Conservation (phyloP, 2,329 filamentous ascomycete genomes). For the Cladosporium sp. region DNA sequence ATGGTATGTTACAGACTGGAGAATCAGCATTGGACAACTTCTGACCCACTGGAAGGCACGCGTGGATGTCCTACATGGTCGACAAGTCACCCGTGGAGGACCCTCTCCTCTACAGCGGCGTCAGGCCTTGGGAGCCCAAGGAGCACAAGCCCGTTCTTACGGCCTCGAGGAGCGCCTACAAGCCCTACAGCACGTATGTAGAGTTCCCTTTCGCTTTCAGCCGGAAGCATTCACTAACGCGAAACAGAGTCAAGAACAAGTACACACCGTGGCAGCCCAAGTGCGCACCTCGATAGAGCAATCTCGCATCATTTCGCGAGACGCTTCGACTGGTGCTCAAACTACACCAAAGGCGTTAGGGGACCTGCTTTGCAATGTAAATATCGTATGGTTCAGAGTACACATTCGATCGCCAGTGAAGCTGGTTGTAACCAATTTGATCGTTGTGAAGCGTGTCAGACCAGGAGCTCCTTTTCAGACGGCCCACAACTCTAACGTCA, state of each 20-base stretch:
- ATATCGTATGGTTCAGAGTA: conserved; percentile 18
- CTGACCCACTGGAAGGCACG: conserved; percentile 62
- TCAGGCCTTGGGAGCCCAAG: conserved; percentile 73
- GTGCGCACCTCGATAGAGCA: conserved; percentile 42
- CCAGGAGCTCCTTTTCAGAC: background rate
- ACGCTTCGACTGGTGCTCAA: conserved; percentile 2
- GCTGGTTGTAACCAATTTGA: background rate
- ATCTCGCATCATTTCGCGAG: background rate
- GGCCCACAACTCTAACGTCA: background rate
- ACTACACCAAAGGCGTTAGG: conserved; percentile 15
- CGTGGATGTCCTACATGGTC: conserved; percentile 92
- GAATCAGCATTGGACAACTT: background rate
- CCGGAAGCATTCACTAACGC: background rate
- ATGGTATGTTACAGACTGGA: conserved; percentile 55
- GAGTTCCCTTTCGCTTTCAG: conserved; percentile 21
- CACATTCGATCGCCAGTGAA: background rate
- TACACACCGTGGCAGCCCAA: conserved; percentile 51
- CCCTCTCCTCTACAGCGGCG: conserved; percentile 64
- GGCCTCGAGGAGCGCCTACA: conserved; percentile 75
- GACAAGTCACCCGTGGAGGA: conserved; percentile 83
- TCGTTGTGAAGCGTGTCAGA: background rate
- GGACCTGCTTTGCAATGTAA: conserved; percentile 20
- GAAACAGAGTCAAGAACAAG: conserved; percentile 50
- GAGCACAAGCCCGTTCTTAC: conserved; percentile 76
- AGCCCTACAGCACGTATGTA: conserved; percentile 91